Evolutionary conservation across 2,329 filamentous ascomycete species (phyloP).

Genomic region (Xylariaceae sp.): DNA sequence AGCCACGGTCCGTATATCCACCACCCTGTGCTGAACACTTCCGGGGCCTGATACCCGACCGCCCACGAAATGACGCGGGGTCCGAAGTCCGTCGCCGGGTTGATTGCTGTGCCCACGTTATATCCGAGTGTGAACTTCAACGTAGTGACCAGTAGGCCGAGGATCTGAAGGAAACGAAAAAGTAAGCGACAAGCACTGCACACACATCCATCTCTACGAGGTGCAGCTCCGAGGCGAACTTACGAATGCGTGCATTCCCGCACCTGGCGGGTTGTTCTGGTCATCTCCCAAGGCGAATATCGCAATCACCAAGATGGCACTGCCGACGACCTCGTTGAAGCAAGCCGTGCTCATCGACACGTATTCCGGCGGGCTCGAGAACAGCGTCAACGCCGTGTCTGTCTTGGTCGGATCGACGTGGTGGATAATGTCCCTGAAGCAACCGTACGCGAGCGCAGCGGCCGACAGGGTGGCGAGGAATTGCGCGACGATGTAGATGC

Average conservation of each 20-base stretch:
- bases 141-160: constrained; percentile 31
- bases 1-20: constrained; percentile 30
- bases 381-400: constrained; percentile 29
- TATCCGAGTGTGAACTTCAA: constrained; percentile 33
- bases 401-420: constrained; percentile 28
- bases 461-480: constrained; percentile 27
- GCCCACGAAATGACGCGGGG: constrained; percentile 30
- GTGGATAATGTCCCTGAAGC: constrained; percentile 26
- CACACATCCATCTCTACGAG: too few species aligned
- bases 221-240: not conserved
- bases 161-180: constrained; percentile 14
- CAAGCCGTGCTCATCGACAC: constrained; percentile 26
- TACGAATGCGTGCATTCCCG: constrained; percentile 33
- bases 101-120: constrained; percentile 33
- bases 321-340: constrained; percentile 31
- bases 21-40: constrained; percentile 29
- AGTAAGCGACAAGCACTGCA: not conserved
- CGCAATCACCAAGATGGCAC: constrained; percentile 32
- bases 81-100: constrained; percentile 34
- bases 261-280: constrained; percentile 33
- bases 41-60: constrained; percentile 24
- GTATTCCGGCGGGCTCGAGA: constrained; percentile 25
- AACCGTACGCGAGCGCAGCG: constrained; percentile 26
- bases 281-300: constrained; percentile 34
- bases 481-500: constrained; percentile 27